Evolutionary conservation across 495 filamentous ascomycete species (phyloP), one percentile per base, ranked within the genome.

Genomic region (Penicillium cinerascens): DNA sequence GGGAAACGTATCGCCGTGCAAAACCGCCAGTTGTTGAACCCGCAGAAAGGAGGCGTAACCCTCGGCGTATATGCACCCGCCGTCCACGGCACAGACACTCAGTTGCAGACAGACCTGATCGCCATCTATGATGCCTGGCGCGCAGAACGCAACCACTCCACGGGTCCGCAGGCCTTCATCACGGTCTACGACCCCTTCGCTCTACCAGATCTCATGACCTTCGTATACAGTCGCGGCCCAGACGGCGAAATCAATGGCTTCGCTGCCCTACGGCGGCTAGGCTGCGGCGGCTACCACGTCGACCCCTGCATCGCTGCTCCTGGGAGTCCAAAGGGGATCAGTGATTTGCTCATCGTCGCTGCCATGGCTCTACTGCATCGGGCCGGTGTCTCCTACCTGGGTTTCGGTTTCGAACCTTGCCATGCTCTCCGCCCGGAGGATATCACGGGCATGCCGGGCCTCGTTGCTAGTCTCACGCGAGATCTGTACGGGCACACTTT

Each of bases 161-260:
- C 52, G 3, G 51, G 49, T 2, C 56, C 69, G 0, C 72, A 74
- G 29, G 67, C 72, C 3, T 77, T 70, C 42, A 73, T 75, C 47
- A 77, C 74, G 1, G 65, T 70, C 1, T 77, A 75, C 50, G 62
- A 75, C 35, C 74, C 68, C 0, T 76, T 77, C 42, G 59, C 65
- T n/a, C 49, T 72, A 2, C 65, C 74, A 1, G 44, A 55, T 4
- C 60, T 75, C 0, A 76, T 77, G 71, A 72, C 64, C 3, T 77
- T 72, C 59, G 60, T 77, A 16, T 76, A 77, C 48, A 66, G 65
- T 2, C 63, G 66, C 17, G 60, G 56, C 2, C 47, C 66, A 1
- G 58, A 69, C 27, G 64, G 61, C n/a, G 36, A 20, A 0, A 59
- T 68, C 10, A 69, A 68, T 38, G 72, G 72, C 0, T 74, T 77